phyloP scores from a whole-genome alignment of 345 rosid genomes.

The Populus tremula region DNA sequence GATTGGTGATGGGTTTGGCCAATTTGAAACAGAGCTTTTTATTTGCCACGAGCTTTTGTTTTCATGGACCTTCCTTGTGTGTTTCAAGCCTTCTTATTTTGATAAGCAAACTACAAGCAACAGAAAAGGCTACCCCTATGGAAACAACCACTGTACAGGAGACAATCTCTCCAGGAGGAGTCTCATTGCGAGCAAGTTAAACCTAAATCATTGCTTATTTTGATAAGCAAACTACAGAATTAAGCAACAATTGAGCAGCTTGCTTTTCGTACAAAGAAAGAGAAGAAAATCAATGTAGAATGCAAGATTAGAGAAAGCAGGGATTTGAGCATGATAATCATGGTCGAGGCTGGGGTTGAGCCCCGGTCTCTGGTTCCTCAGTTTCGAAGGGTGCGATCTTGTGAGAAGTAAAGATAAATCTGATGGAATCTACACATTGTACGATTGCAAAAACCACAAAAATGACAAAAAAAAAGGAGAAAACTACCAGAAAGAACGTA shows the following conservation, averaged over 20 bases:
- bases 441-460: background rate
- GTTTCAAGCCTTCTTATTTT: background rate
- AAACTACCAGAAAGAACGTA: background rate
- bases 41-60: background rate
- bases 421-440: constrained; percentile 4
- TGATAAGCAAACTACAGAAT: too few relatives aligned
- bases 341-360: background rate
- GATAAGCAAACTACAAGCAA: too few relatives aligned
- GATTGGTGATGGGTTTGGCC: background rate
- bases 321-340: background rate
- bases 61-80: background rate
- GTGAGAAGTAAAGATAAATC: background rate
- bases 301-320: background rate
- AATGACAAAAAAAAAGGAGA: background rate
- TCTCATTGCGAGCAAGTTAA: too few relatives aligned
- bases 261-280: background rate
- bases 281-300: background rate
- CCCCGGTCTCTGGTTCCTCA: background rate
- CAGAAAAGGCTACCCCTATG: too few relatives aligned
- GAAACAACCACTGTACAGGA: too few relatives aligned
- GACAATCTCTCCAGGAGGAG: too few relatives aligned
- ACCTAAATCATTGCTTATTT: too few relatives aligned
- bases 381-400: background rate
- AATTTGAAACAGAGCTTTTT: background rate
- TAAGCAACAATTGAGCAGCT: background rate